Evolutionary conservation across 2,329 filamentous ascomycete genomes (phyloP).

Genomic region (Dactylellina parvicollis): DNA sequence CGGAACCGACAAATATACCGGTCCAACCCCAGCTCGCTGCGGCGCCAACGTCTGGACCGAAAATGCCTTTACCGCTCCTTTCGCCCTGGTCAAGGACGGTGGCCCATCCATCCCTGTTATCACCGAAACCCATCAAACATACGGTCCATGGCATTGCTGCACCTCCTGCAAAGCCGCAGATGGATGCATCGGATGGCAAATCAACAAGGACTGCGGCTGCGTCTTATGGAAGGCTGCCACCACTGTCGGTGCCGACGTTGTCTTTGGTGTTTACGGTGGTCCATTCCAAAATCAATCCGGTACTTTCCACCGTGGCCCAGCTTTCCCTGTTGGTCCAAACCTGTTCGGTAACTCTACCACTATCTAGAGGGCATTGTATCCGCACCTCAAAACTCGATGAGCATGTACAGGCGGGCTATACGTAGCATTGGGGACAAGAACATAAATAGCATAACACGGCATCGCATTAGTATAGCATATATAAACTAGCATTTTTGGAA

Average conservation of each 20-base stretch:
- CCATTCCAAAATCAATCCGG: constrained; percentile 35
- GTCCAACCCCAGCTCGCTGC: constrained; percentile 17
- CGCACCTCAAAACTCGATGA: neutral
- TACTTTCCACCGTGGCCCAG: constrained; percentile 38
- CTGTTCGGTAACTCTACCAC: constrained; percentile 22
- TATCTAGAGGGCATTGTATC: neutral
- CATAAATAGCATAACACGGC: neutral
- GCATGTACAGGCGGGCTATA: neutral
- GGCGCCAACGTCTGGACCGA: constrained; percentile 21
- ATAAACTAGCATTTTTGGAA: constrained; percentile 9
- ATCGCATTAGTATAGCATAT: constrained; percentile 4
- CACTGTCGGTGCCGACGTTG: neutral
- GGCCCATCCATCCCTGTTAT: neutral
- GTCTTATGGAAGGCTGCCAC: constrained; percentile 14
- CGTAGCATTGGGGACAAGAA: neutral
- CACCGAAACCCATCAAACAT: constrained; percentile 38
- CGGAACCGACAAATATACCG: constrained; percentile 12
- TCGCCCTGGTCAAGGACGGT: neutral
- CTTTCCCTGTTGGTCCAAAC: constrained; percentile 37
- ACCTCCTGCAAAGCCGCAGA: constrained; percentile 26
- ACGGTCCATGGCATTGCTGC: constrained; percentile 39
- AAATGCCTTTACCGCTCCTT: constrained; percentile 33
- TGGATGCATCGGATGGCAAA: constrained; percentile 43
- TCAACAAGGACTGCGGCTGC: constrained; percentile 37
- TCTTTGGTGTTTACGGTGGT: constrained; percentile 33